These are phyloP conservation scores for Brassica hybrid DNA, from an alignment of 441 rosid genomes.

Conservation along the genomic window DNA sequence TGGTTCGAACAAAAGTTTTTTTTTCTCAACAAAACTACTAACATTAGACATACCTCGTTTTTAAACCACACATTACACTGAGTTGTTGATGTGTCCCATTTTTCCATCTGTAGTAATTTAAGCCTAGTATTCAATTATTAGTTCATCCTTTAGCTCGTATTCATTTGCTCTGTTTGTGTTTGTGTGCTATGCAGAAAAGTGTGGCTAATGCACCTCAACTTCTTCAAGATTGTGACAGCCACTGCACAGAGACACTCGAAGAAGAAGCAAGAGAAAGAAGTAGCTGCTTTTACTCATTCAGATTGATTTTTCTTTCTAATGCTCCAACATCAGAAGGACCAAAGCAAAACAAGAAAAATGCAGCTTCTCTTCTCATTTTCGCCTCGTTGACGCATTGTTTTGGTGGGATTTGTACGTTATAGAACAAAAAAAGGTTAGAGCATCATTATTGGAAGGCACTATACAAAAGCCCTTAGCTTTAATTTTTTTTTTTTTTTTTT, in stretches of 20 bases:
- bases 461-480: too few relatives aligned
- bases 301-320: slow-evolving; percentile 27
- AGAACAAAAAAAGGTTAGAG: slow-evolving; percentile 5
- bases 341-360: neutral
- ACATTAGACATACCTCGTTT: neutral
- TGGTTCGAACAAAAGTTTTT: neutral
- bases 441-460: too few relatives aligned
- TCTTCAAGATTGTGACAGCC: slow-evolving; percentile 72
- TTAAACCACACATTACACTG: too few relatives aligned
- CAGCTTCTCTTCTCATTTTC: slow-evolving; percentile 20
- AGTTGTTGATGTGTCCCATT: too few relatives aligned
- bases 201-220: slow-evolving; percentile 84
- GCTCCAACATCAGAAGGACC: slow-evolving; percentile 18
- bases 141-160: too few relatives aligned
- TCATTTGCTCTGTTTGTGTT: too few relatives aligned
- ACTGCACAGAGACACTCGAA: slow-evolving; percentile 64
- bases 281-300: slow-evolving; percentile 34
- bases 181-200: slow-evolving; percentile 32
- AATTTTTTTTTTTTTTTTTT: too few relatives aligned
- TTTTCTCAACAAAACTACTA: neutral
- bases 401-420: slow-evolving; percentile 23
- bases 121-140: too few relatives aligned
- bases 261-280: slow-evolving; percentile 64
- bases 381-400: slow-evolving; percentile 26
- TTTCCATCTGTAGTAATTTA: too few relatives aligned